These are phyloP conservation scores for Exophiala sp. DNA, from an alignment of 2,329 filamentous ascomycete genomes.

Conservation along the genomic window DNA sequence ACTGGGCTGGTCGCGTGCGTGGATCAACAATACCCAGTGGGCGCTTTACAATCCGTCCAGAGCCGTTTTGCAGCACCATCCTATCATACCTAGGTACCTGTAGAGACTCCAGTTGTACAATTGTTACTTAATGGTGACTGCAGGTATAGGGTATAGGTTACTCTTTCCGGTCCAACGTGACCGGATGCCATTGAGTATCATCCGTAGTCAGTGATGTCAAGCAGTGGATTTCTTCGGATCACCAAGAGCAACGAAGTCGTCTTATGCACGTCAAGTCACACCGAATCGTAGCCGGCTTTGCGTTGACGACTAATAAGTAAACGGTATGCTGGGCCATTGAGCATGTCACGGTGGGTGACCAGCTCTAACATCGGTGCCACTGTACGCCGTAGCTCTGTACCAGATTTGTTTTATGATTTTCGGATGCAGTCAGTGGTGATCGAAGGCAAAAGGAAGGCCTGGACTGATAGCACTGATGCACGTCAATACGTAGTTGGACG, in stretches of 20 bases:
- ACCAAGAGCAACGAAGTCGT: slow-evolving; percentile 13
- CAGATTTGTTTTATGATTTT: background rate
- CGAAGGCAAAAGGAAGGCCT: background rate
- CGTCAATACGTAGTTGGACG: background rate
- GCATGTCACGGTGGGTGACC: background rate
- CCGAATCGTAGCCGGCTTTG: slow-evolving; percentile 2
- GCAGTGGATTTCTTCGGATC: slow-evolving; percentile 7
- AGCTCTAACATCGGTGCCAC: background rate
- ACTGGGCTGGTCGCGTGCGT: slow-evolving; percentile 7
- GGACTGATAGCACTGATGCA: background rate
- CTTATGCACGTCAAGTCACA: slow-evolving; percentile 10
- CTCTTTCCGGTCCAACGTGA: background rate
- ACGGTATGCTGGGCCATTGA: background rate
- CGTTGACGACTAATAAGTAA: too few species aligned
- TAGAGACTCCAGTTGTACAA: background rate
- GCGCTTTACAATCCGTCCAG: background rate
- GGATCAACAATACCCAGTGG: too few species aligned
- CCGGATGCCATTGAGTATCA: slow-evolving; percentile 8
- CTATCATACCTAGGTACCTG: too few species aligned
- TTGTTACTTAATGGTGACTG: slow-evolving; percentile 1
- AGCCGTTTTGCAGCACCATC: background rate
- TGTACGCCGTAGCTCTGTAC: background rate
- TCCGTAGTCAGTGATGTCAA: slow-evolving; percentile 13
- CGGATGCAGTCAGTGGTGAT: background rate
- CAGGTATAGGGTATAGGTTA: background rate